phyloP scores from a whole-genome alignment of 1,284 basidiomycete species.

The Pseudozyma pruni region DNA sequence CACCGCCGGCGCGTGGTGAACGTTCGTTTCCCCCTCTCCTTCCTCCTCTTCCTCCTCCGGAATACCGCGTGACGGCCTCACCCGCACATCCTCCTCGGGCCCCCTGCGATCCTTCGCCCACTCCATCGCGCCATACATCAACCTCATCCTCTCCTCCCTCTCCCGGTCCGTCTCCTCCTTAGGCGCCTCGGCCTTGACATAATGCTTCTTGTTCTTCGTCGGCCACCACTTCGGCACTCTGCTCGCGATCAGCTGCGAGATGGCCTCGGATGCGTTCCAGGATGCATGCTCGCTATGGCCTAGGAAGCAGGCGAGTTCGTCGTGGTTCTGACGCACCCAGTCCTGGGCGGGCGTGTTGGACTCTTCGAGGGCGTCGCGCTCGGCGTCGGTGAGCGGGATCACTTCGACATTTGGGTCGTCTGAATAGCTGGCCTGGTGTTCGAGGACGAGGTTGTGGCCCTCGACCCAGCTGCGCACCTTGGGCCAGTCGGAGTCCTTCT shows the following conservation, averaged over 20 bases:
- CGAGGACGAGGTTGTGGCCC: constrained; percentile 61
- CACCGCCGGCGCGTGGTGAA: constrained; percentile 9
- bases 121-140: constrained; percentile 51
- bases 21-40: not conserved
- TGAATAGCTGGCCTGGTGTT: constrained; percentile 53
- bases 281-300: constrained; percentile 36
- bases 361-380: constrained; percentile 37
- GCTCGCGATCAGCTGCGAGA: constrained; percentile 40
- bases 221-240: constrained; percentile 45
- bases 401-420: constrained; percentile 59
- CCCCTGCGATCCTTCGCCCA: constrained; percentile 38
- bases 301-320: constrained; percentile 48
- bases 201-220: constrained; percentile 34
- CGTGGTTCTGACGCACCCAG: constrained; percentile 52
- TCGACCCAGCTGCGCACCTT: constrained; percentile 61
- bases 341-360: constrained; percentile 52
- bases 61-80: constrained; percentile 3
- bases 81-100: constrained; percentile 8
- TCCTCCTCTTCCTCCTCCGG: not conserved
- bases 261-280: constrained; percentile 49
- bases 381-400: constrained; percentile 54
- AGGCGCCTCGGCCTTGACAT: constrained; percentile 31
- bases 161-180: constrained; percentile 43
- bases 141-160: constrained; percentile 30
- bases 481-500: constrained; percentile 46